Percentiles rank a stretch among this genome's conserved stretches.
phyloP scores from a whole-genome alignment of 2,329 filamentous ascomycete genomes.

The Scorias spongiosa region DNA sequence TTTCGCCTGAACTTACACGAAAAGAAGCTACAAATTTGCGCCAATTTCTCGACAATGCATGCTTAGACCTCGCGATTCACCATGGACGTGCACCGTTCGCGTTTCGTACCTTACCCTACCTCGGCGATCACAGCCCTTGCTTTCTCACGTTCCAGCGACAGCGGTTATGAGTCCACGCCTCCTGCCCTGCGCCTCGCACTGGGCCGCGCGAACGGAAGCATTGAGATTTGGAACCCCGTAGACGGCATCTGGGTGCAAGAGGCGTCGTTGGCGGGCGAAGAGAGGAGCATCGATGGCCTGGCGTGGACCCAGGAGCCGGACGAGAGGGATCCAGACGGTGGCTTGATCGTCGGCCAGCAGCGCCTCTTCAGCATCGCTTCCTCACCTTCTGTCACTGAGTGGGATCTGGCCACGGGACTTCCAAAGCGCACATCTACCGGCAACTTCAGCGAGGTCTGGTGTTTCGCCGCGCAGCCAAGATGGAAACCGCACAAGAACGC shows the following conservation, averaged over 20 bases:
- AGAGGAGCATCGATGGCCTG: slow-evolving; percentile 71
- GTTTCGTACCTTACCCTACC: slow-evolving; percentile 84
- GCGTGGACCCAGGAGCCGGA: slow-evolving; percentile 82
- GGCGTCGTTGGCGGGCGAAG: slow-evolving; percentile 54
- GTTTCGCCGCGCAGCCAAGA: slow-evolving; percentile 71
- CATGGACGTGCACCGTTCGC: slow-evolving; percentile 95
- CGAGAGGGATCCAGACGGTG: slow-evolving; percentile 48
- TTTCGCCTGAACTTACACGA: too few relatives aligned
- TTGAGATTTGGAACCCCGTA: slow-evolving; percentile 92
- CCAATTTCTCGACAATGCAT: too few relatives aligned
- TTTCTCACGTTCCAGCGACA: slow-evolving; percentile 62
- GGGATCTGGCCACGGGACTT: slow-evolving; percentile 69
- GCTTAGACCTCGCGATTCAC: not conserved
- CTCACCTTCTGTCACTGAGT: slow-evolving; percentile 83
- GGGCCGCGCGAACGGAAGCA: slow-evolving; percentile 84
- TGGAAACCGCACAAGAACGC: slow-evolving; percentile 21
- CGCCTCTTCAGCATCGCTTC: slow-evolving; percentile 94
- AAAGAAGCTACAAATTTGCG: too few relatives aligned
- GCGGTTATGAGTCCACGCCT: slow-evolving; percentile 20
- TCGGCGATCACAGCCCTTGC: slow-evolving; percentile 88
- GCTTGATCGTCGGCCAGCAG: slow-evolving; percentile 51
- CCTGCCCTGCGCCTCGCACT: slow-evolving; percentile 65
- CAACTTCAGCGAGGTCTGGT: slow-evolving; percentile 95
- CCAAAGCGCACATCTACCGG: slow-evolving; percentile 74
- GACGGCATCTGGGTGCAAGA: slow-evolving; percentile 81